Evolutionary conservation across 805 yeast species (phyloP).

Genomic region (Monosporozyma siamensis): DNA sequence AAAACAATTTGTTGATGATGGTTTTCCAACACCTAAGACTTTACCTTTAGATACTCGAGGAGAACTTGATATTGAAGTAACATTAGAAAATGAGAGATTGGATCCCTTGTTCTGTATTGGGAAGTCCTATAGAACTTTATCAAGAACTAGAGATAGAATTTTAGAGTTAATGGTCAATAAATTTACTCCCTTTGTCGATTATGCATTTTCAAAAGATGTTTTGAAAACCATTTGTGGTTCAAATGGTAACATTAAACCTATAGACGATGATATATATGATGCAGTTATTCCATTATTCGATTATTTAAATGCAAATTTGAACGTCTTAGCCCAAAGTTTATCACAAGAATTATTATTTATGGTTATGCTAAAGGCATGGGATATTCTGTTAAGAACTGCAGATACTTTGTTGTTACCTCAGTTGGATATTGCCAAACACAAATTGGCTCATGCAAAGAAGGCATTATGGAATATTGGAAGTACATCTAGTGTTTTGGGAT

Average conservation of each 20-base stretch:
- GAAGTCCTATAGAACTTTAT: slow-evolving; percentile 55
- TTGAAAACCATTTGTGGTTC: slow-evolving; percentile 47
- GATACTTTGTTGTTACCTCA: slow-evolving; percentile 71
- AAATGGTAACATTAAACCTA: slow-evolving; percentile 36
- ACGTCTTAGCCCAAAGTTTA: slow-evolving; percentile 50
- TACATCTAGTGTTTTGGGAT: slow-evolving; percentile 32
- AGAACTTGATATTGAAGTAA: slow-evolving; percentile 50
- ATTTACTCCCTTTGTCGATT: slow-evolving; percentile 54
- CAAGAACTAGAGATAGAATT: slow-evolving; percentile 56
- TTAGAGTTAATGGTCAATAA: slow-evolving; percentile 63
- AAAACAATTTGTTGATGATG: slow-evolving; percentile 52
- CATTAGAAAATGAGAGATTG: slow-evolving; percentile 68
- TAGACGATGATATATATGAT: slow-evolving; percentile 44
- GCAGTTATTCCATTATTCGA: slow-evolving; percentile 68
- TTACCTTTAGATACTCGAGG: slow-evolving; percentile 64
- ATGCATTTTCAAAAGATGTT: slow-evolving; percentile 47
- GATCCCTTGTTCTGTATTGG: slow-evolving; percentile 81
- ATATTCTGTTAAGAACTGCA: slow-evolving; percentile 55
- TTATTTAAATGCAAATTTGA: slow-evolving; percentile 59
- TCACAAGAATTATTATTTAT: slow-evolving; percentile 46
- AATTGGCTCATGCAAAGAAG: slow-evolving; percentile 28
- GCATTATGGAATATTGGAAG: slow-evolving; percentile 32
- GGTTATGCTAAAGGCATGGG: slow-evolving; percentile 77
- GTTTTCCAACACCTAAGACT: slow-evolving; percentile 50
- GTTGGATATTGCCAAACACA: slow-evolving; percentile 34